Base-by-base conservation (phyloP, 345 rosid species). In the Eucalyptus paniculata region DNA sequence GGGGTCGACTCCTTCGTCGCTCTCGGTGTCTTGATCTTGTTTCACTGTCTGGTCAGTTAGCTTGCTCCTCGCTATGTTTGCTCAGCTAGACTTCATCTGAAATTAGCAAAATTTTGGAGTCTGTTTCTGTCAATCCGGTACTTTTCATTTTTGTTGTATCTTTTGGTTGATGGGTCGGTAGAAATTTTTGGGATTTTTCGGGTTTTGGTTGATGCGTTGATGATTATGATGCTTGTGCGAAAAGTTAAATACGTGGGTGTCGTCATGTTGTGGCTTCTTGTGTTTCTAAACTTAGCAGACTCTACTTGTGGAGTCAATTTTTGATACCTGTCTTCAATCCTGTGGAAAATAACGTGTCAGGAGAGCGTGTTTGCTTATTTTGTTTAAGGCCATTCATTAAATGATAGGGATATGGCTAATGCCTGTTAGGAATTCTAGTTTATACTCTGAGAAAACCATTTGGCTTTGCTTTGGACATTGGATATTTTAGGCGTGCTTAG, bases 21-120 rank as follows among this genome's bases (percentile, higher is more conserved):
- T 86, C 91, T 95, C 45, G 88, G 90, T 40, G 93, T 96, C 72
- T 88, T 98, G 93, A 58, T 95, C 96, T 92, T 95, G 77, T 97
- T 98, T 90, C 99, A 98, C 91, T 92, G 88, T 67, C 90, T 97
- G 95, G 99, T 96, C 92, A 93, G 87, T 86, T 50, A 19, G 58
- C 54, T 86, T 19, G 83, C 83, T 77, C 15, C 47, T 37, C 24
- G 3, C 82, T 37, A 77, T 77, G 45, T 37, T 21, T 45, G 23
- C 28, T 77, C 83, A 37, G 13, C 83, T 77, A 37, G 42, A 77
- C 26, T 77, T 40, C 13, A 77, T 77, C 47, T 77, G 45, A 77
- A 77, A 77, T 37, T 77, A 11, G 45, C 83, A 77, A 37, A 37
- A 37, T 12, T 69, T 37, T 77, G 47, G 47, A 77, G 47, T 40